Base-by-base conservation (phyloP, 2,329 filamentous ascomycete species). In the Akanthomyces dipterigenus region DNA sequence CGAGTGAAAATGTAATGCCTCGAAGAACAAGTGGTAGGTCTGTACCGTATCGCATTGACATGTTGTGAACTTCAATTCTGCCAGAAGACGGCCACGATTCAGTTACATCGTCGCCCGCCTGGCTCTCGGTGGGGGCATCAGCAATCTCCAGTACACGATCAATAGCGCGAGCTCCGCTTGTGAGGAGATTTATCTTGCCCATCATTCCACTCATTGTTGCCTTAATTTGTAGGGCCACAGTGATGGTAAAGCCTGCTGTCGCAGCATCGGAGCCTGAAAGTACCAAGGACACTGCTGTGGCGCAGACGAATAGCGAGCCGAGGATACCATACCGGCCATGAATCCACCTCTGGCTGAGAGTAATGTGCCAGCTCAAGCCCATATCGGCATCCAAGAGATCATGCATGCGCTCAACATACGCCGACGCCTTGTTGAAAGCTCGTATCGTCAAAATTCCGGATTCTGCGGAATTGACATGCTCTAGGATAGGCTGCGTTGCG, bases 401-500 rank as follows among this genome's bases (percentile, higher is more conserved):
- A 24, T 62, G 12, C 54, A 64, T 64, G 16, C 55, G 43, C 12
- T 62, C 38, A 18, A 55, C 24, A 43, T 63, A 61, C 2, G n/a
- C 14, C 8, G 40, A 18, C n/a, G 16, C 22, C 36, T 43, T 64
- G 2, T 42, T 46, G 28, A 63, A 64, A 7, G 61, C 63, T 46
- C 63, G 54, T 12, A 64, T 64, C 11, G 61, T 64, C 34, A 31
- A 12, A 7, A 64, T 22, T 5, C 61, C 63, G 14, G 53, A 50
- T 14, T 50, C 50, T 31, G 53, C 18, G n/a, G 61, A 61, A 34
- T 43, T 54, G 18, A 49, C 40, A 22, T 61, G 61, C 38, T 64
- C 63, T 12, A 63, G 45, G 11, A 60, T 56, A 14, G 63, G 61
- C 22, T 60, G 62, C 14, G 42, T 28, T 5, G 46, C 40, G 2